Conservation (phyloP, 345 rosid species). For the Combretum micranthum region DNA sequence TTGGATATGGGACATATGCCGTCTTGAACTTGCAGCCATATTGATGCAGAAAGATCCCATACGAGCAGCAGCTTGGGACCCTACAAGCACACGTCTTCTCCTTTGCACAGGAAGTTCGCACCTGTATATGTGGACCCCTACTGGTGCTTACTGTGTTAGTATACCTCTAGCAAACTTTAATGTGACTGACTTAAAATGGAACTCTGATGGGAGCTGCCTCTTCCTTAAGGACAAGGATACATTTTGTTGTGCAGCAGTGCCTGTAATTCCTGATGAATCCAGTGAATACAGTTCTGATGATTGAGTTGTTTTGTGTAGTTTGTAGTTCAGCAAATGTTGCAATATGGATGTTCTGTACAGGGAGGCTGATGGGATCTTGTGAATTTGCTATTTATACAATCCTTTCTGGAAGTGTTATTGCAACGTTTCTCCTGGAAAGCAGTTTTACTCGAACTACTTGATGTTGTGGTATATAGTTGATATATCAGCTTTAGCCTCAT, state of each 20-base stretch:
- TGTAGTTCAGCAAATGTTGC: too few species aligned
- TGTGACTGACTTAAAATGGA: conserved; percentile 82
- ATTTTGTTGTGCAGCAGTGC: conserved; percentile 78
- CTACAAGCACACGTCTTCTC: conserved; percentile 69
- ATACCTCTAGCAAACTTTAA: conserved; percentile 66
- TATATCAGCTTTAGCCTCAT: too few species aligned
- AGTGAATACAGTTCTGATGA: conserved; percentile 92
- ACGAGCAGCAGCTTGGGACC: conserved; percentile 86
- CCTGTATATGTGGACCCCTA: conserved; percentile 90
- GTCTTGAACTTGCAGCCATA: conserved; percentile 82
- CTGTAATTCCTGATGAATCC: conserved; percentile 65
- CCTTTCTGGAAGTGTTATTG: too few species aligned
- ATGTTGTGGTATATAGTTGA: too few species aligned
- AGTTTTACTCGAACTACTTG: too few species aligned
- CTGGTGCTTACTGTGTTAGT: conserved; percentile 84
- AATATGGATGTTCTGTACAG: too few species aligned
- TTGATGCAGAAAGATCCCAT: conserved; percentile 88
- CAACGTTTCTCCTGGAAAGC: too few species aligned
- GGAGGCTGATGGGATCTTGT: too few species aligned
- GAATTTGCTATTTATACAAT: too few species aligned
- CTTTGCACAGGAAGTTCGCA: conserved; percentile 89
- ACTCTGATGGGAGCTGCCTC: conserved; percentile 82
- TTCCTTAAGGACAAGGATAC: conserved; percentile 88
- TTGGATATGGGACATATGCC: conserved; percentile 92
- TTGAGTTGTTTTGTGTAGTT: conserved; percentile 16